Evolutionary conservation across 2,329 filamentous ascomycete genomes (phyloP), one percentile per base, ranked within the genome.

Genomic region (Cercospora berteroae): DNA sequence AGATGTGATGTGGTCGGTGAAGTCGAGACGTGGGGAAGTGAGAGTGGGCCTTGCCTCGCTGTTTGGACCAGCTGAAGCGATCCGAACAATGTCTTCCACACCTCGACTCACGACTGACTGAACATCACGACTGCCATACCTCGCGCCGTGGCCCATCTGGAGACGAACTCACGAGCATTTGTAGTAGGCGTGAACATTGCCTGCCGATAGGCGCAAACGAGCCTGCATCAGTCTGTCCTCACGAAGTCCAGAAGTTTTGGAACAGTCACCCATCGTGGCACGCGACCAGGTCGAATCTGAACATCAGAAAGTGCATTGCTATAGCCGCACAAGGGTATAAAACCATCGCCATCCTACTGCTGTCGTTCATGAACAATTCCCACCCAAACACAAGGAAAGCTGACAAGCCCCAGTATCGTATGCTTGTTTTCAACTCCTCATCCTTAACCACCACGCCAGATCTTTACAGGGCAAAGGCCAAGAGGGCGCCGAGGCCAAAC

Each of bases 401-500:
- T 31, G 29, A 13, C 25, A 25, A n/a, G 25, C 52, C 16, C 52
- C 52, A 57, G 52, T 8, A 57, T 13, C 16, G 52, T 12, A 16
- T 29, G 52, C 13, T 29, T 18, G n/a, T 57, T 23, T 18, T 2
- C 52, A 27, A 33, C 29, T n/a, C 25, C 9, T 25, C 29, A 27
- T 57, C 18, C 61, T 57, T n/a, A 18, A n/a, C 23, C n/a, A 50
- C 44, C 20, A 23, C 20, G 27, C 59, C 36, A 60, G n/a, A 50
- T 66, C 44, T 66, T 71, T 78, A 80, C 75, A 80, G 69, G 63
- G 79, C 75, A 59, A 75, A 75, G 64, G 75, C 77, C 66, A 79
- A 71, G 68, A 79, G 71, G n/a, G 75, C 78, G 64, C 78, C 77
- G 48, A 79, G 76, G 65, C 77, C 77, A 18, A 79, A 61, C 20